Evolutionary conservation across 345 rosid genomes (phyloP).

Genomic region (Murraya paniculata): DNA sequence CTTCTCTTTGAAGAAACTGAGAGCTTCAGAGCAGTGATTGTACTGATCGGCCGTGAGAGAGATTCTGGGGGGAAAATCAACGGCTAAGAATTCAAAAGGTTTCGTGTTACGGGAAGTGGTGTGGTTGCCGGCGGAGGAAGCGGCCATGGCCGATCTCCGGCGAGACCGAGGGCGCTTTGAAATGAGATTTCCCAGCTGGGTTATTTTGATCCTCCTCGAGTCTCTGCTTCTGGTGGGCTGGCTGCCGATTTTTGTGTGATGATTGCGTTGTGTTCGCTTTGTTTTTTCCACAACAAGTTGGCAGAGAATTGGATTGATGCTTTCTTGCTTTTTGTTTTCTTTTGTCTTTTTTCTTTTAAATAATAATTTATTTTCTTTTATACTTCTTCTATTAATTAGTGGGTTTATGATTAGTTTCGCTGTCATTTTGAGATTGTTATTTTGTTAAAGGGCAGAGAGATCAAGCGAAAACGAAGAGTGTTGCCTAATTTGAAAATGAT

Average conservation of each 20-base stretch:
- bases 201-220: neutral
- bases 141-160: conserved; percentile 51
- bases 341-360: neutral
- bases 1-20: conserved; percentile 41
- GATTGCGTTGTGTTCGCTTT: neutral
- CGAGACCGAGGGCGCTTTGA: conserved; percentile 30
- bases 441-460: neutral
- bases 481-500: too few relatives aligned
- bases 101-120: conserved; percentile 4
- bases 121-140: conserved; percentile 27
- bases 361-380: neutral
- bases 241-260: neutral
- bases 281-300: neutral
- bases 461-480: neutral
- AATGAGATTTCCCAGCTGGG: conserved; percentile 52
- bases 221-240: neutral
- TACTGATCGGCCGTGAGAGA: conserved; percentile 59
- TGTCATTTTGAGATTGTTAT: neutral
- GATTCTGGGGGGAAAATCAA: conserved; percentile 51
- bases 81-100: conserved; percentile 43
- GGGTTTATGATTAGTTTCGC: neutral
- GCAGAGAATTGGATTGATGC: neutral
- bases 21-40: conserved; percentile 62
- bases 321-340: neutral
- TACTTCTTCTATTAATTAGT: neutral